Evolutionary conservation across 2,329 filamentous ascomycete genomes (phyloP), one percentile per base, ranked within the genome.

Genomic region (Cryphonectria nitschkei): DNA sequence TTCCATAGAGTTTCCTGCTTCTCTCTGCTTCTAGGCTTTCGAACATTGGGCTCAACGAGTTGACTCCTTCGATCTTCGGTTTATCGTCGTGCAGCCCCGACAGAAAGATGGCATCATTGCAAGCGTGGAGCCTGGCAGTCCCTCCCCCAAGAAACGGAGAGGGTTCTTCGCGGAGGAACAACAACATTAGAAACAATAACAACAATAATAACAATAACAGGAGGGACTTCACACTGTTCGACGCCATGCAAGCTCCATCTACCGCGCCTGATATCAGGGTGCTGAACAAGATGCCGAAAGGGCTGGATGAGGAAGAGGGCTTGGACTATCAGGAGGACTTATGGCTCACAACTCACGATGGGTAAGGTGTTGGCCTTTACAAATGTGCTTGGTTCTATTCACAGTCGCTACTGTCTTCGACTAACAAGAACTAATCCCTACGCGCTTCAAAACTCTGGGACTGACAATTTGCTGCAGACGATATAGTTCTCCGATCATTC

Each of bases 301-400:
- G 78, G 3, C 69, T 75, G 37, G 75, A 76, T 67, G 74, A 75
- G 9, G 79, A 77, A 43, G 79, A 81, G 56, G 67, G 75, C 4
- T 76, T 81, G 50, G 79, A 83, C 74, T 81, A 80, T 9, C 81
- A 79, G 70, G 81, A 84, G 68, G 84, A 86, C 74, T 78, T 86
- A 34, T 86, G 84, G 84, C 75, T 86, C 62, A 83, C 82, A 68
- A 85, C 82, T n/a, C 80, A 80, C 29, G 84, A 86, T 74, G 84
- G 83, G 82, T 84, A 76, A 79, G 81, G 8, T 46, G 8, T 22
- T 77, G 37, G 8, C 37, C 9, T 39, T 69, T 66, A 32, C 66
- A 32, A 52, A 46, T 37, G 8, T 60, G 7, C 56, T 19, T 34
- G 34, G 34, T 54, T 65, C n/a, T n/a, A 13, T 52, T 41, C 58